A percentile compares a stretch with the other conserved stretches of the same genome.
Conservation (phyloP, 106 monocot genomes). For the Dendrobium chrysotoxum region DNA sequence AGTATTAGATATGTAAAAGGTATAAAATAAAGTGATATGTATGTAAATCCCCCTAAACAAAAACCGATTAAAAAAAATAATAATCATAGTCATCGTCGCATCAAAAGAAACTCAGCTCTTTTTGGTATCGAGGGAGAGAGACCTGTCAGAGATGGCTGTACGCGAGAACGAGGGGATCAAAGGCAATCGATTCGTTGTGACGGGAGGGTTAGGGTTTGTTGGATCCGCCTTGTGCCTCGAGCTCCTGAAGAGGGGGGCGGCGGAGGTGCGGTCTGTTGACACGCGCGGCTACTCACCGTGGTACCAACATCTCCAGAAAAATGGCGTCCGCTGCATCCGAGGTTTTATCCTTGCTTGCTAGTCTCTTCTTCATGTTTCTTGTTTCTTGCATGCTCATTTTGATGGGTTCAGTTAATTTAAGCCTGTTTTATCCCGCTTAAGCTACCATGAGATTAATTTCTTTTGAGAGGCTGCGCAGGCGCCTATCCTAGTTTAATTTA, state of each 20-base stretch:
- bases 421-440: no score
- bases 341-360: conserved; percentile 25
- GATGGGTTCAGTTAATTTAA: no score
- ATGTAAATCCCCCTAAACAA: no score
- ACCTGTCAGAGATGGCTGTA: conserved; percentile 35
- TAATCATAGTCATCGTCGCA: no score
- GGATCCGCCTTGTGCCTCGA: conserved; percentile 81
- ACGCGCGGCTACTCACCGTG: conserved; percentile 52
- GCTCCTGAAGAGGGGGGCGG: conserved; percentile 67
- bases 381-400: not conserved
- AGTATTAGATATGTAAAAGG: no score
- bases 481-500: no score
- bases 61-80: no score
- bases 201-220: conserved; percentile 84
- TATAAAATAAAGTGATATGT: no score
- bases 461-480: no score
- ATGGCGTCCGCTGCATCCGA: conserved; percentile 54
- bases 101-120: no score
- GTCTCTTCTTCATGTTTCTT: not conserved
- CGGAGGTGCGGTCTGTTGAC: conserved; percentile 81
- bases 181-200: conserved; percentile 60
- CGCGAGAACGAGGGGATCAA: conserved; percentile 91
- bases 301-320: conserved; percentile 35
- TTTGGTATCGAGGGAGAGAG: not conserved
- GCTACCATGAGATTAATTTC: no score